A percentile compares a stretch with the other conserved stretches of the same genome.
These are phyloP conservation scores for Cladorrhinum sp. DNA, from an alignment of 2,329 filamentous ascomycete genomes.

Conservation along the genomic window DNA sequence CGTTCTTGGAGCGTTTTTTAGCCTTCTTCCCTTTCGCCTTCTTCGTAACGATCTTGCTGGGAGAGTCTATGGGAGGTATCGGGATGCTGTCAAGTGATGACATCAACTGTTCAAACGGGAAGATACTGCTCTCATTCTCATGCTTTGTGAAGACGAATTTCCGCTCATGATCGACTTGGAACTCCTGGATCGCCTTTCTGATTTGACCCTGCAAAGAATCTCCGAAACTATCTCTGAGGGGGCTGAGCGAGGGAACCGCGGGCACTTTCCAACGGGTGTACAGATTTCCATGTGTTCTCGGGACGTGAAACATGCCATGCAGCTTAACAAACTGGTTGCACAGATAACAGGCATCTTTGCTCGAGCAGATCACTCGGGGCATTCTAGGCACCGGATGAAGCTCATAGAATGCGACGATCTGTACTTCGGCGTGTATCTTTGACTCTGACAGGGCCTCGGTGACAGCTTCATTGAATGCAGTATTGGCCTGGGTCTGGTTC, in stretches of 20 bases:
- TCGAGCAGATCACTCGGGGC: constrained; percentile 45
- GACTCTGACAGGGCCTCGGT: constrained; percentile 22
- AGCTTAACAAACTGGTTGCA: constrained; percentile 46
- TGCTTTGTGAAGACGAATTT: not conserved
- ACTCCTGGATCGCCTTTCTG: not conserved
- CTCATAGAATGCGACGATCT: constrained; percentile 45
- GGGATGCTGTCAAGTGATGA: constrained; percentile 4
- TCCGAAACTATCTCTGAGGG: constrained; percentile 8
- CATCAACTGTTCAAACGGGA: constrained; percentile 4
- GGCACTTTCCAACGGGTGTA: constrained; percentile 47
- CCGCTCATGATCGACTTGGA: not conserved
- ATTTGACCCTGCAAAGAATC: constrained; percentile 11
- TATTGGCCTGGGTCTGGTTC: not conserved
- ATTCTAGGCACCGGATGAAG: constrained; percentile 25
- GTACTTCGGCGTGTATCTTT: constrained; percentile 50
- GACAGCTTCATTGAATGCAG: not conserved
- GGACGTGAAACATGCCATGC: constrained; percentile 40
- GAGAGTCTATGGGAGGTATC: not conserved
- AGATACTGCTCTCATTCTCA: constrained; percentile 22
- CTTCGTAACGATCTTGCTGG: not conserved
- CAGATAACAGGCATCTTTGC: constrained; percentile 50
- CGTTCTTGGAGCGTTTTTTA: not conserved
- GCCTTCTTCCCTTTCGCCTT: not conserved
- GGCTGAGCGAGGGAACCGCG: constrained; percentile 9
- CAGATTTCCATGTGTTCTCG: constrained; percentile 42